phyloP scores from a whole-genome alignment of 169 alveolate genomes.

The Cryptosporidium ryanae region DNA sequence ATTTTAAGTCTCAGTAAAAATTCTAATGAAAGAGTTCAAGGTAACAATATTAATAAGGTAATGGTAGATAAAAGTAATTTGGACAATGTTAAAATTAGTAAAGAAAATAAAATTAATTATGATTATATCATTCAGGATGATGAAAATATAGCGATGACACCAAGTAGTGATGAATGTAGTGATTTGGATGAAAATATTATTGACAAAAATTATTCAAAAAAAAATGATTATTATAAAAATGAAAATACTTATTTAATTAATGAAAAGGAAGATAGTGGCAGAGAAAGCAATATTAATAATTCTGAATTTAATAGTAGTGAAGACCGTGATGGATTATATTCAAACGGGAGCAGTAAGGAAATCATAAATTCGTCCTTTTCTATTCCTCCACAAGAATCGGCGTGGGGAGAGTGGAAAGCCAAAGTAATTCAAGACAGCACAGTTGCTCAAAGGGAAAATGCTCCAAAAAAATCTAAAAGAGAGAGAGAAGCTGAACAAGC shows the following conservation, averaged over 20 bases:
- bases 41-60: too few relatives aligned
- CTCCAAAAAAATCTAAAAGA: slow-evolving; percentile 86
- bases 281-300: not conserved
- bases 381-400: slow-evolving; percentile 83
- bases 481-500: slow-evolving; percentile 91
- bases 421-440: slow-evolving; percentile 91
- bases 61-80: too few relatives aligned
- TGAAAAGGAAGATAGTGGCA: not conserved
- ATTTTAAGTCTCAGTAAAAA: too few relatives aligned
- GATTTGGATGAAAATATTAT: not conserved
- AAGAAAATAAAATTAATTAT: too few relatives aligned
- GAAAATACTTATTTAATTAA: not conserved
- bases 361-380: slow-evolving; percentile 17
- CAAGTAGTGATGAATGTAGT: slow-evolving; percentile 39
- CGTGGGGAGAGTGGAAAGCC: slow-evolving; percentile 94
- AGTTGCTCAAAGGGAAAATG: slow-evolving; percentile 89
- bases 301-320: slow-evolving; percentile 40
- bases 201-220: not conserved
- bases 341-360: slow-evolving; percentile 13
- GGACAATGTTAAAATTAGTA: too few relatives aligned
- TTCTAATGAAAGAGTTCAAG: too few relatives aligned
- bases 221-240: slow-evolving; percentile 8
- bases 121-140: not conserved
- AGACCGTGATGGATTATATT: slow-evolving; percentile 29
- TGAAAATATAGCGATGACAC: slow-evolving; percentile 61